phyloP scores from a whole-genome alignment of 164 flowering plant genomes.

The Echeveria elegans region DNA sequence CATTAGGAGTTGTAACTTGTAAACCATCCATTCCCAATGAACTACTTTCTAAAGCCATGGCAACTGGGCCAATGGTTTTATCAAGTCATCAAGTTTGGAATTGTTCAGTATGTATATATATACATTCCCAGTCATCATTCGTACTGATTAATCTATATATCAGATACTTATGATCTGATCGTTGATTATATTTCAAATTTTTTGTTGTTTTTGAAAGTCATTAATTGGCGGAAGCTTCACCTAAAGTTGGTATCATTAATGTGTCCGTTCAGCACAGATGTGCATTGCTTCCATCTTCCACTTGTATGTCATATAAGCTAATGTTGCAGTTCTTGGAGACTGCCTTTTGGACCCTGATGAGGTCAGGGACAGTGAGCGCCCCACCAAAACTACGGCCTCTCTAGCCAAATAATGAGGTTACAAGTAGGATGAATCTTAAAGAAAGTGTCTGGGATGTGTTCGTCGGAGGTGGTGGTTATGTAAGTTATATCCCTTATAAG shows the following conservation, averaged over 20 bases:
- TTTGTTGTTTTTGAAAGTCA: no score
- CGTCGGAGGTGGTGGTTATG: conserved; percentile 43
- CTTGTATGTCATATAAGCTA: conserved; percentile 80
- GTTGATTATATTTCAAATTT: no score
- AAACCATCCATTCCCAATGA: conserved; percentile 93
- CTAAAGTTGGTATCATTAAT: not conserved
- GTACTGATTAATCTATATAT: not conserved
- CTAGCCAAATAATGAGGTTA: conserved; percentile 50
- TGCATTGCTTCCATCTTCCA: conserved; percentile 87
- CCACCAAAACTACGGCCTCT: conserved; percentile 87
- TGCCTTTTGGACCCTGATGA: conserved; percentile 94
- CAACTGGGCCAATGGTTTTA: conserved; percentile 82
- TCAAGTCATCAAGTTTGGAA: conserved; percentile 84
- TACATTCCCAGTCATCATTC: not conserved
- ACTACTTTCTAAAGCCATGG: conserved; percentile 75
- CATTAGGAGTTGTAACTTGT: conserved; percentile 55
- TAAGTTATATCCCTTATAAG: not conserved
- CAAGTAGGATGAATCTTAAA: conserved; percentile 64
- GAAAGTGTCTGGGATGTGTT: conserved; percentile 91
- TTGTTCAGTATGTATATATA: conserved; percentile 90
- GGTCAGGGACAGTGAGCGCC: conserved; percentile 91
- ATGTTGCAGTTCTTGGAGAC: conserved; percentile 85
- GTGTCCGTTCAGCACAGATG: conserved; percentile 92
- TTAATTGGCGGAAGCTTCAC: not conserved
- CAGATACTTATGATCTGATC: not conserved